Evolutionary conservation across 2,329 filamentous ascomycete genomes (phyloP), one percentile per base, ranked within the genome.

Genomic region (Neonectria hederae): DNA sequence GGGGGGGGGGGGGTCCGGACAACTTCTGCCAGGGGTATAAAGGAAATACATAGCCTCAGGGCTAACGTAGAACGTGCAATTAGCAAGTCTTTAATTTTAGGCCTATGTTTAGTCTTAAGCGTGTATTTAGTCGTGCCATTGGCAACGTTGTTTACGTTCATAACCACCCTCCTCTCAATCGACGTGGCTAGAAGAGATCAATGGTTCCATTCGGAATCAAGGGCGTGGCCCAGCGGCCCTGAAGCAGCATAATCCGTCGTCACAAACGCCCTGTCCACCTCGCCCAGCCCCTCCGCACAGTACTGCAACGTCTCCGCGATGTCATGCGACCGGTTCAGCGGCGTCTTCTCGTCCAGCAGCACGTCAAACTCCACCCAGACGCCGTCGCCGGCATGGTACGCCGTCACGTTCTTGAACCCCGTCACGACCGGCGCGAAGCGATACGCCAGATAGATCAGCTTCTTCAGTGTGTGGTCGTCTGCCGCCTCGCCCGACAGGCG

Each of bases 301-400:
- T 78, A 78, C 59, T 78, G 76, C 62, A 78, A 11, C 8, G 75
- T 77, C 68, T 78, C 76, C 1, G 76, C 75, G 52, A 78, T 74
- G 17, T 77, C 76, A 28, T 78, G 76, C 5, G 74, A 75, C 35
- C 70, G 61, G 45, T 73, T 73, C 28, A 78, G 55, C 43, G 70
- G 72, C 32, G 76, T 77, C 48, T 76, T 71, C 53, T 76, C 75
- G 32, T 76, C 71, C 2, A 78, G 60, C 14, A 78, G 17, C 4
- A 78, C 57, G 9, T 78, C 76, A 45, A 77, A 76, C 61, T 78
- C 76, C 8, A 71, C 76, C 76, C 76, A 77, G 2, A 78, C 71
- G 1, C 76, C 76, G 56, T 78, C 76, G 0, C 76, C 76, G 1
- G 75, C 75, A 38, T 77, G 76, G 30, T 78, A 78, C 5, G 76